Evolutionary conservation across 768 basidiomycete species (phyloP).

Genomic region (Tulasnella sp.): DNA sequence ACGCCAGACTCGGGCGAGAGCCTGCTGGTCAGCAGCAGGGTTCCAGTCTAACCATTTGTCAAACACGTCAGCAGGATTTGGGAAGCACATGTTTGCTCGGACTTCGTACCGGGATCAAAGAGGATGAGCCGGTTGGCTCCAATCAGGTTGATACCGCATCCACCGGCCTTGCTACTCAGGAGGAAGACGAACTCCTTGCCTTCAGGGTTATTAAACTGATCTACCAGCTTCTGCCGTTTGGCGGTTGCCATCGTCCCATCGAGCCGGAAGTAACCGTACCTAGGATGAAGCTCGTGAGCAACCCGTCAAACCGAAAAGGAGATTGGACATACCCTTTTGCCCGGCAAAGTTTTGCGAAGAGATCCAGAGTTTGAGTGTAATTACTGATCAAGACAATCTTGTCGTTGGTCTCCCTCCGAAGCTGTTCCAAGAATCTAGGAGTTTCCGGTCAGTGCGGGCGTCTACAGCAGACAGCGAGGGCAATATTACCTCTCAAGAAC

Average conservation of each 20-base stretch:
- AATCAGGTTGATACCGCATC: slow-evolving; percentile 96
- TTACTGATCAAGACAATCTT: slow-evolving; percentile 98
- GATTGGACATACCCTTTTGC: slow-evolving; percentile 67
- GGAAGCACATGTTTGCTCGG: neutral
- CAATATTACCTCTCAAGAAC: slow-evolving; percentile 80
- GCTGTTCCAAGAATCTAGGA: slow-evolving; percentile 78
- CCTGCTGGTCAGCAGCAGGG: slow-evolving; percentile 97
- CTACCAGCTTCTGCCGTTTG: slow-evolving; percentile 93
- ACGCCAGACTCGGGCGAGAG: slow-evolving; percentile 97
- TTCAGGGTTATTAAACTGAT: slow-evolving; percentile 91
- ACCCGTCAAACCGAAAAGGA: slow-evolving; percentile 26
- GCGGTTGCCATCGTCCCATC: slow-evolving; percentile 92
- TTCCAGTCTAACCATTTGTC: slow-evolving; percentile 78
- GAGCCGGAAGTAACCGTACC: slow-evolving; percentile 89
- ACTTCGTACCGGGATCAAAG: slow-evolving; percentile 78
- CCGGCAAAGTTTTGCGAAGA: slow-evolving; percentile 87
- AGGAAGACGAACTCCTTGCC: slow-evolving; percentile 95
- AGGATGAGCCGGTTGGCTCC: slow-evolving; percentile 94
- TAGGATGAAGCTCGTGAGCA: slow-evolving; percentile 42
- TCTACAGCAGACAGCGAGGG: slow-evolving; percentile 4
- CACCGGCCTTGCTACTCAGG: slow-evolving; percentile 93
- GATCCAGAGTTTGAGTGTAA: slow-evolving; percentile 91
- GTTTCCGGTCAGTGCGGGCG: slow-evolving; percentile 15
- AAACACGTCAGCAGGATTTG: neutral
- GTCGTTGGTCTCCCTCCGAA: slow-evolving; percentile 80